Conservation (phyloP, 2,329 filamentous ascomycete genomes). For the Trichoderma sp. region DNA sequence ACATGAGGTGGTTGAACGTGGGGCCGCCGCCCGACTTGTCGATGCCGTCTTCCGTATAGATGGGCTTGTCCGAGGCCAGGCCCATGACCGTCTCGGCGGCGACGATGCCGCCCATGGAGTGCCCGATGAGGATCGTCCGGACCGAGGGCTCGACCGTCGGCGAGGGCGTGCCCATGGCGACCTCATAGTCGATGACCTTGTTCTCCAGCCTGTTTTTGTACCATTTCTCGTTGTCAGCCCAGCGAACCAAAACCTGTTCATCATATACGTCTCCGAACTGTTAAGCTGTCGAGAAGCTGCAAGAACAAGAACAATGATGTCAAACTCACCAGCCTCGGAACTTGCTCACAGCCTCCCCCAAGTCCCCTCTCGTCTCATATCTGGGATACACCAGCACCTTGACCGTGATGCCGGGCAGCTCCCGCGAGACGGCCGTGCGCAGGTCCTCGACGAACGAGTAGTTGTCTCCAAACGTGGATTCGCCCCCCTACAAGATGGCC, state of each 20-base stretch:
- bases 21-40: conserved; percentile 40
- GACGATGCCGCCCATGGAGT: conserved; percentile 93
- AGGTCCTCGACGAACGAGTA: conserved; percentile 73
- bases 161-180: conserved; percentile 74
- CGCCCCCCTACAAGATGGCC: conserved; percentile 60
- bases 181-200: conserved; percentile 92
- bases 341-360: conserved; percentile 68
- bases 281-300: too few species aligned
- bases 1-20: conserved; percentile 71
- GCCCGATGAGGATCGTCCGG: conserved; percentile 77
- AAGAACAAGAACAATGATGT: background rate
- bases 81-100: conserved; percentile 84
- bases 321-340: conserved; percentile 71
- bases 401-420: conserved; percentile 70
- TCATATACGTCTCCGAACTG: background rate
- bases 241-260: background rate
- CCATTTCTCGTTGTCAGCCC: background rate
- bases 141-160: conserved; percentile 87
- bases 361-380: conserved; percentile 79
- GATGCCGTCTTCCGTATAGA: conserved; percentile 51
- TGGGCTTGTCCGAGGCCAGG: conserved; percentile 61
- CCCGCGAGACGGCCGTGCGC: conserved; percentile 62
- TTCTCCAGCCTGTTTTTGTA: conserved; percentile 71
- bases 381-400: conserved; percentile 73
- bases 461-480: conserved; percentile 71